Conservation (phyloP, 805 yeast genomes). For the Debaryomyces prosopidis region DNA sequence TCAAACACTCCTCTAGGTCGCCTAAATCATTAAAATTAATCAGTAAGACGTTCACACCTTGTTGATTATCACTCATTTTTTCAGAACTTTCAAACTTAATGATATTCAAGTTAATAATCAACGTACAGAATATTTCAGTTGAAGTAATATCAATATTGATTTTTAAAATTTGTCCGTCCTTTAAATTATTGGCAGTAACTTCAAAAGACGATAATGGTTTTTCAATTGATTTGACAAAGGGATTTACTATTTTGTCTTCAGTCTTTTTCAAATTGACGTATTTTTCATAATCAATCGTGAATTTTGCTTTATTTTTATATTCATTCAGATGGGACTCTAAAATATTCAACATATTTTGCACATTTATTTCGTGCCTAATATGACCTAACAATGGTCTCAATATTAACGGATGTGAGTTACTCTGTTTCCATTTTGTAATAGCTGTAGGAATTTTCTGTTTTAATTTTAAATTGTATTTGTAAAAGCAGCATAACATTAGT, state of each 20-base stretch:
- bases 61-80: slow-evolving; percentile 27
- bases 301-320: slow-evolving; percentile 11
- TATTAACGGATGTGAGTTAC: slow-evolving; percentile 45
- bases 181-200: slow-evolving; percentile 20
- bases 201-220: slow-evolving; percentile 35
- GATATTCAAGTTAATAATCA: slow-evolving; percentile 35
- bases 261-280: slow-evolving; percentile 24
- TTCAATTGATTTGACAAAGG: slow-evolving; percentile 41
- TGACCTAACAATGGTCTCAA: slow-evolving; percentile 61
- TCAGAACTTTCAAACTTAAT: slow-evolving; percentile 25
- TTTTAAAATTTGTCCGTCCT: slow-evolving; percentile 19
- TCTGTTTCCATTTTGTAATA: slow-evolving; percentile 44
- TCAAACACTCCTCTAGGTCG: slow-evolving; percentile 56
- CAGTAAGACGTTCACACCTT: slow-evolving; percentile 42
- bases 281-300: slow-evolving; percentile 14
- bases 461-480: slow-evolving; percentile 44
- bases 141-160: slow-evolving; percentile 34
- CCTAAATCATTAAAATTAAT: slow-evolving; percentile 50
- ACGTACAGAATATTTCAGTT: slow-evolving; percentile 42
- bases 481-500: slow-evolving; percentile 62
- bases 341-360: slow-evolving; percentile 28
- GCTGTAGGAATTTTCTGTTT: slow-evolving; percentile 50
- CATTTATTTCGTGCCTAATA: slow-evolving; percentile 51
- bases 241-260: slow-evolving; percentile 17
- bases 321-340: slow-evolving; percentile 21